Base-by-base conservation (phyloP, 2,329 filamentous ascomycete genomes). In the Colletotrichum truncatum region DNA sequence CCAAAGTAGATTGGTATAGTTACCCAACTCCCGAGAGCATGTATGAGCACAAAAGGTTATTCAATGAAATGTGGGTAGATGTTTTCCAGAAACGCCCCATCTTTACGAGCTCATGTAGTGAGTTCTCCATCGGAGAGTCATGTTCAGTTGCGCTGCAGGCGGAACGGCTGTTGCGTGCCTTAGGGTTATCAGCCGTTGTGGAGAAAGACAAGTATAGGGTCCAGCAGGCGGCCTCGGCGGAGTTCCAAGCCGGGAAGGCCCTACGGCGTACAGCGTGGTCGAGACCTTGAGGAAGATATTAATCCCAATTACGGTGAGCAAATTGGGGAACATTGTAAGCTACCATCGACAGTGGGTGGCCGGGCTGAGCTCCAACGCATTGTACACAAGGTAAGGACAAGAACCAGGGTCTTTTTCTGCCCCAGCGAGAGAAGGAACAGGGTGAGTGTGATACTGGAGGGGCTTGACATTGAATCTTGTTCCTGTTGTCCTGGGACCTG, bases 91-190 rank as follows among this genome's bases (percentile, higher is more conserved):
- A 46, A 46, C 46, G 61, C n/a, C 61, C 55, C 55, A 60, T 64
- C 18, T 64, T 54, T 53, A 64, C 48, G 61, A 64, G 61, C 21
- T 38, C 6, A n/a, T n/a, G n/a, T 39, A 25, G 38, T 53, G 45
- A 41, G 54, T n/a, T n/a, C n/a, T n/a, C n/a, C 43, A 46, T 38
- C 45, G n/a, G n/a, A 60, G 61, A 59, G 45, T 64, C 60, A 64
- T 64, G 54, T 53, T 52, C 60, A 14, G n/a, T 53, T 25, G 59
- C 25, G 36, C 16, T 36, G 28, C 51, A 25, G 52, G 52, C 52
- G 53, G 53, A 57, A 51, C 53, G 45, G 36, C 45, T 60, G 46
- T 63, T 63, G 34, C 53, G 53, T 38, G 52, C 52, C 52, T 55
- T 55, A 39, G 51, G 41, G 39, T 62, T 62, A 26, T 38, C 41